Evolutionary conservation across 257 asterid species (phyloP), one percentile per base, ranked within the genome.

Genomic region (Rhazya stricta): DNA sequence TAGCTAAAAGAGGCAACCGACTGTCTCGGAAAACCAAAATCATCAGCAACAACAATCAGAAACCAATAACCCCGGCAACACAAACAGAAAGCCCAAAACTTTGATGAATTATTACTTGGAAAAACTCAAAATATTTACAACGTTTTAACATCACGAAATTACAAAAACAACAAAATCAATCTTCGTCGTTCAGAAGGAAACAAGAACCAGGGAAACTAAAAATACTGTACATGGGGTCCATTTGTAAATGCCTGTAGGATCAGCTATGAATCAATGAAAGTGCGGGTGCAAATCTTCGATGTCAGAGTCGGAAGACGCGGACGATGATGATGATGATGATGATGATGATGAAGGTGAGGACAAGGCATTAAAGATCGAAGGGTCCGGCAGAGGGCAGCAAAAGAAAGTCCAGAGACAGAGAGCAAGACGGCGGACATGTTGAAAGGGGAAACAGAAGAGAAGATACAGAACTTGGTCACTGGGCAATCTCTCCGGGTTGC

Each of bases 361-460:
- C 1, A 78, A 58, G 48, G 42, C 25, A 36, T 74, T 8, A 9
- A 74, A 62, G 15, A 72, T 16, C 4, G 66, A 57, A 19, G 70
- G 68, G 13, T 13, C 69, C 25, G 88, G 86, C 7, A 77, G 76
- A 30, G 93, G 96, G 58, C 82, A 86, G 84, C 96, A 93, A 71
- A 91, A 88, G 82, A 89, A 81, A 68, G 88, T 86, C 86, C 97
- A 91, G 53, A 93, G 79, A 76, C 89, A 89, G 57, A 88, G 77
- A 72, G 94, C 83, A 70, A 93, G 77, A 45, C 95, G 96, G 78
- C 86, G 88, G 86, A 93, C 81, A 69, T 88, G 89, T 67, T 85
- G 94, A 71, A 89, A 86, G 32, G 98, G 98, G 86, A 88, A 83
- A 80, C 90, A 89, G 81, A 88, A 91, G 69, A 93, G 82, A 75